Evolutionary conservation across 768 basidiomycete genomes (phyloP).

Genomic region (Boletus vermiculosoides): DNA sequence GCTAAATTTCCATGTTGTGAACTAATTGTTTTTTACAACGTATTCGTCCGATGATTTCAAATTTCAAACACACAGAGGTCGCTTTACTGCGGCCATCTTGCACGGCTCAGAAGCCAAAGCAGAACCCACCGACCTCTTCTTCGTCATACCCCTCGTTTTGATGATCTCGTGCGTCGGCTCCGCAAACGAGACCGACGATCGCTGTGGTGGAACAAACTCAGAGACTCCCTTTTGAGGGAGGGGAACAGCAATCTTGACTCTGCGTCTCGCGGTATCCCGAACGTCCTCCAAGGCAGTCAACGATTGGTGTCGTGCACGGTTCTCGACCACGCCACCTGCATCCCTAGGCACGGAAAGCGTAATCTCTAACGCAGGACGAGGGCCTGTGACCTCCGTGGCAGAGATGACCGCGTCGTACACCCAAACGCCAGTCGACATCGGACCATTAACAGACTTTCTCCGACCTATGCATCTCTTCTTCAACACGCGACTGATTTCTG

Average conservation of each 20-base stretch:
- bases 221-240: slow-evolving; percentile 4
- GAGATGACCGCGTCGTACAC: slow-evolving; percentile 52
- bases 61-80: slow-evolving; percentile 17
- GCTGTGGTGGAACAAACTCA: not conserved
- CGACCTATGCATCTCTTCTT: slow-evolving; percentile 59
- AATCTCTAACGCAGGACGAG: slow-evolving; percentile 21
- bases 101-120: slow-evolving; percentile 4
- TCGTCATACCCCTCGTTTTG: not conserved
- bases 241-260: slow-evolving; percentile 21
- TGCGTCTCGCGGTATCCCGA: slow-evolving; percentile 10
- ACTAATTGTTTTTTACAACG: not conserved
- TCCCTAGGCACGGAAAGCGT: slow-evolving; percentile 14
- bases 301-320: slow-evolving; percentile 27
- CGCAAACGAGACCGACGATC: not conserved
- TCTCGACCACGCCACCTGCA: not conserved
- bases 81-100: slow-evolving; percentile 15
- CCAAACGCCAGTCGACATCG: slow-evolving; percentile 38
- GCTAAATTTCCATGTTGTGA: not conserved
- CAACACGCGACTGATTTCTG: slow-evolving; percentile 34
- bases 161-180: not conserved
- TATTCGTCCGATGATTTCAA: slow-evolving; percentile 2
- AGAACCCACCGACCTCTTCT: slow-evolving; percentile 8
- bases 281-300: slow-evolving; percentile 20
- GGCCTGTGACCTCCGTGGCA: slow-evolving; percentile 35
- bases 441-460: slow-evolving; percentile 44